phyloP scores from a whole-genome alignment of 2,329 filamentous ascomycete genomes.

The Phialocephala sp. region DNA sequence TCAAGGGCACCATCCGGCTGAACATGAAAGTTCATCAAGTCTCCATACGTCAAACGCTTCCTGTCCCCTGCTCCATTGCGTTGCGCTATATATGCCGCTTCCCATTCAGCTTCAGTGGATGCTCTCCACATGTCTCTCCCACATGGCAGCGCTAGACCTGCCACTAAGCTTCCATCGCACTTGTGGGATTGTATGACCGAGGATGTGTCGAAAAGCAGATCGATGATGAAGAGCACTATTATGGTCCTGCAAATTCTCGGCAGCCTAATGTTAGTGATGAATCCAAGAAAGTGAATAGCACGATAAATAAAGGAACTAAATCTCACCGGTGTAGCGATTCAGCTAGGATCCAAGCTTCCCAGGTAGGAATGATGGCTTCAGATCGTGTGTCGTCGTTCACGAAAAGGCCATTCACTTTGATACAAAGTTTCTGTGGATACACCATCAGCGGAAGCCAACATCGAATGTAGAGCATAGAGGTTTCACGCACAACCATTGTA shows the following conservation, averaged over 20 bases:
- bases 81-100: conserved; percentile 20
- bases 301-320: not conserved
- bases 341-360: conserved; percentile 27
- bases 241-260: conserved; percentile 20
- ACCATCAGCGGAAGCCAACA: not conserved
- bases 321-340: conserved; percentile 31
- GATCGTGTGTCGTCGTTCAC: not conserved
- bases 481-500: conserved; percentile 27
- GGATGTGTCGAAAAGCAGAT: conserved; percentile 25
- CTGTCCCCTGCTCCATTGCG: not conserved
- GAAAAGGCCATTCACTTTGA: not conserved
- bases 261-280: not conserved
- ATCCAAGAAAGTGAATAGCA: not conserved
- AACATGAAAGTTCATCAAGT: conserved; percentile 21
- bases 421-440: not conserved
- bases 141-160: conserved; percentile 24
- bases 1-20: conserved; percentile 22
- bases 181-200: not conserved
- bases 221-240: conserved; percentile 25
- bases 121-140: conserved; percentile 27
- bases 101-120: conserved; percentile 20
- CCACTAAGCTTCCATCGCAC: conserved; percentile 22
- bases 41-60: conserved; percentile 23
- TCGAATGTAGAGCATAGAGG: not conserved
- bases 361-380: not conserved